Evolutionary conservation across 768 basidiomycete genomes (phyloP), one percentile per base, ranked within the genome.

Genomic region (Podaxis sp.): DNA sequence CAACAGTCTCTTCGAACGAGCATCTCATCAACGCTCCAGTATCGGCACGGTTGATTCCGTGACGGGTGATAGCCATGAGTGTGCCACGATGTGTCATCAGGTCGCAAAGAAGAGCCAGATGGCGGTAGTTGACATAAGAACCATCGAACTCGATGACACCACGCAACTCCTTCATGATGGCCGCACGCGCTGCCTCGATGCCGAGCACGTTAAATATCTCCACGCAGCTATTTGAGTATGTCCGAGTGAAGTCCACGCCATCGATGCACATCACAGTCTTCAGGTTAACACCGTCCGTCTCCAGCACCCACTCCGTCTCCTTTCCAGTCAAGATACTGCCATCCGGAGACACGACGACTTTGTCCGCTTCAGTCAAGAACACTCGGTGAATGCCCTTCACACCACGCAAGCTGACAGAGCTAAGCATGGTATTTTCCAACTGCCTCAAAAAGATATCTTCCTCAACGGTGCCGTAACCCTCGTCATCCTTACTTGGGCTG

Each of bases 1-100:
- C 97, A 62, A 99, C 97, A 2, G 97, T 99, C 79, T 98, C 97
- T 73, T 99, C 97, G 81, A 99, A 99, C 1, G 97, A 98, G 73
- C 94, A 98, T 53, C 97, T 82, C 90, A 98, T 98, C 56, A 99
- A 80, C 3, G 97, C 96, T 18, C 97, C 97, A n/a, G 97, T 98
- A 67, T 99, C 97, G 25, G 95, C 90, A 51, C 97, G 89, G 75
- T 99, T 99, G 75, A 99, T 99, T 73, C 97, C 97, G 69, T 99
- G 97, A 40, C 97, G 94, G 56, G 97, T 99, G 75, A 99, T 99
- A 3, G 95, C 93, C 95, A 98, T 98, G 52, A 99, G 82, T 2
- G 82, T 71, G 27, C 97, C 97, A 46, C 93, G 91, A 69, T 96
- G 93, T 10, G 95, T 98, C 97, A 99, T 99, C 57, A 98, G 79